A percentile compares a stretch with the other conserved stretches of the same genome.
Evolutionary conservation across 2,329 filamentous ascomycete genomes (phyloP).

Genomic region (Metarhizium guizhouense): DNA sequence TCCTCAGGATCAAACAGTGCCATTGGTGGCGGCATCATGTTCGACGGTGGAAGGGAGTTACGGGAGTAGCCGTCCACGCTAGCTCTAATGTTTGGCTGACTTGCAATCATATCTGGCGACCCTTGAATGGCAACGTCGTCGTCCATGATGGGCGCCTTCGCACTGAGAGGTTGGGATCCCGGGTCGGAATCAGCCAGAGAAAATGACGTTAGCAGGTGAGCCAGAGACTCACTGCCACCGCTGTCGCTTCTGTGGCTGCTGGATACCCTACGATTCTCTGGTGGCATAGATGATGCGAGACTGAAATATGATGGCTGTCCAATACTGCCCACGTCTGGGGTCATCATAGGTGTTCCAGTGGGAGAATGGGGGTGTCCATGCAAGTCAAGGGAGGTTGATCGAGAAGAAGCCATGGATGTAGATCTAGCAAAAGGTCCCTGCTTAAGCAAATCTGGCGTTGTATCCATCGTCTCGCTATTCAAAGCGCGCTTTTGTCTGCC

Average conservation of each 20-base stretch:
- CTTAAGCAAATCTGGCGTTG: conserved; percentile 87
- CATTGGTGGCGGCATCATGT: conserved; percentile 84
- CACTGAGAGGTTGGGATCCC: conserved; percentile 32
- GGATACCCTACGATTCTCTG: conserved; percentile 62
- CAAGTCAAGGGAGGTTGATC: conserved; percentile 88
- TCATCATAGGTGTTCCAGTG: conserved; percentile 76
- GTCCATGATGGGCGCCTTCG: conserved; percentile 53
- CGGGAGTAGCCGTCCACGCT: conserved; percentile 26
- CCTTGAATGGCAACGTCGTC: conserved; percentile 66
- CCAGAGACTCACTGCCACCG: conserved; percentile 76
- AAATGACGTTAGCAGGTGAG: conserved; percentile 73
- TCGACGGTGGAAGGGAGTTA: conserved; percentile 36
- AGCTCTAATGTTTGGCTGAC: conserved; percentile 15
- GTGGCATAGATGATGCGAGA: conserved; percentile 41
- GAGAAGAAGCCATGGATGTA: conserved; percentile 77
- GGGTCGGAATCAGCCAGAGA: conserved; percentile 56
- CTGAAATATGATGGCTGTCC: conserved; percentile 91
- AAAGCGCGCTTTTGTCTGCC: conserved; percentile 92
- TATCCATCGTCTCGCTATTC: conserved; percentile 65
- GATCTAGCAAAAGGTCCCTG: conserved; percentile 83
- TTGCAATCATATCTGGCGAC: conserved; percentile 66
- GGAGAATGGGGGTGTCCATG: conserved; percentile 67
- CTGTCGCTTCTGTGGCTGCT: conserved; percentile 79
- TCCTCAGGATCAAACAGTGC: conserved; percentile 93
- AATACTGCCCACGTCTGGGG: conserved; percentile 56